These are phyloP conservation scores for Coelastrella sp. DNA, from an alignment of 139 green algal genomes.

Conservation along the genomic window DNA sequence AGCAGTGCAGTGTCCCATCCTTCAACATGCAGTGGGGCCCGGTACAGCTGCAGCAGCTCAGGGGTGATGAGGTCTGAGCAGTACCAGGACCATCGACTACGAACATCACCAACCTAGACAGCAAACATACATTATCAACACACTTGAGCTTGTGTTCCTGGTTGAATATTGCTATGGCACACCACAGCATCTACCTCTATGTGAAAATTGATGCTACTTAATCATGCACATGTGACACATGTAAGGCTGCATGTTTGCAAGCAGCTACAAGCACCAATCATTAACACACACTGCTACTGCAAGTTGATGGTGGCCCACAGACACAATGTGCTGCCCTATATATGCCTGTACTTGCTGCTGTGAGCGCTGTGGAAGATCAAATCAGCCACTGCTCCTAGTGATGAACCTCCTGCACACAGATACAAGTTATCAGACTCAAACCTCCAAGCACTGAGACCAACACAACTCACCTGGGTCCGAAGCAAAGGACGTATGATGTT, in stretches of 20 bases:
- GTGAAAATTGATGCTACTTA: too few relatives aligned
- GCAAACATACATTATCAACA: background rate
- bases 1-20: conserved; percentile 79
- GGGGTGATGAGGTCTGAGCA: conserved; percentile 63
- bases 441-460: too few relatives aligned
- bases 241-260: too few relatives aligned
- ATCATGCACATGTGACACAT: too few relatives aligned
- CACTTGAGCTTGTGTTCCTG: background rate
- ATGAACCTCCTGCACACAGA: background rate
- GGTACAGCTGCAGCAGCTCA: conserved; percentile 80
- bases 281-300: too few relatives aligned
- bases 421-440: conserved; percentile 36
- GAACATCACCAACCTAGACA: conserved; percentile 64
- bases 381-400: background rate
- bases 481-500: conserved; percentile 80
- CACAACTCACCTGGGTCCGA: conserved; percentile 68
- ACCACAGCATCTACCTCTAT: too few relatives aligned
- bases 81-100: conserved; percentile 78
- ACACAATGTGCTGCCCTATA: too few relatives aligned
- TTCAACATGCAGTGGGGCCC: conserved; percentile 67
- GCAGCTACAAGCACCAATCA: too few relatives aligned
- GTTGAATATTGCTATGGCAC: too few relatives aligned
- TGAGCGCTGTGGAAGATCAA: too few relatives aligned
- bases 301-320: too few relatives aligned
- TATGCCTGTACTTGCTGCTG: too few relatives aligned